Evolutionary conservation across 768 basidiomycete genomes (phyloP), one percentile per base, ranked within the genome.

Genomic region (Clavaria fumosa): DNA sequence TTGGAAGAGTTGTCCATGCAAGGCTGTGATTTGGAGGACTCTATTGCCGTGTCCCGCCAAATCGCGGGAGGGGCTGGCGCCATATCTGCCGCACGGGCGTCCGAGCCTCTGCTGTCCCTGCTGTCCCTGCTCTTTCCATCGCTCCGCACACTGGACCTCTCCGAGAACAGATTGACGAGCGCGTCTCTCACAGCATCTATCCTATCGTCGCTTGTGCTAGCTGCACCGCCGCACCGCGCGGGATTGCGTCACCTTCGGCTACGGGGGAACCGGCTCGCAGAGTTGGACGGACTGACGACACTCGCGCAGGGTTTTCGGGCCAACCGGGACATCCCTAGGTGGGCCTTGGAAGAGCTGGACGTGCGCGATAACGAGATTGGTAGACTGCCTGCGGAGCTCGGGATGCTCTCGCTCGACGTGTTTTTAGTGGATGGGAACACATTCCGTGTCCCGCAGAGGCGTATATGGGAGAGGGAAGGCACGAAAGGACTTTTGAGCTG

Each of bases 401-500:
- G 85, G 19, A 52, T 84, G 41, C 52, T 88, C 37, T 78, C 83
- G 11, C 53, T 88, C 47, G 84, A 88, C 35, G 75, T 84, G 5
- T 73, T 89, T 41, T 55, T 85, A 46, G 84, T 89, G 23, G 85
- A 88, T 48, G 83, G 84, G 12, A 89, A 89, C 56, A 59, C 65
- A 10, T 89, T 89, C 63, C 77, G 84, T 20, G 74, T 84, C 14
- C 84, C 84, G 0, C 72, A 76, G 41, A 63, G 84, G 43, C 64
- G 77, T 15, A 75, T 89, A 7, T 89, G 84, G 84, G 85, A 88
- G 52, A 63, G 82, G 32, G 84, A 88, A 49, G 84, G 83, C 2
- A 85, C 82, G 14, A 84, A 80, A 47, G 83, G 84, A 2, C 48
- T 86, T 38, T 48, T 85, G 59, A 75, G 68, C 41, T 88, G 83